phyloP scores from a whole-genome alignment of 2,329 filamentous ascomycete species.

The Thelonectria discophora region DNA sequence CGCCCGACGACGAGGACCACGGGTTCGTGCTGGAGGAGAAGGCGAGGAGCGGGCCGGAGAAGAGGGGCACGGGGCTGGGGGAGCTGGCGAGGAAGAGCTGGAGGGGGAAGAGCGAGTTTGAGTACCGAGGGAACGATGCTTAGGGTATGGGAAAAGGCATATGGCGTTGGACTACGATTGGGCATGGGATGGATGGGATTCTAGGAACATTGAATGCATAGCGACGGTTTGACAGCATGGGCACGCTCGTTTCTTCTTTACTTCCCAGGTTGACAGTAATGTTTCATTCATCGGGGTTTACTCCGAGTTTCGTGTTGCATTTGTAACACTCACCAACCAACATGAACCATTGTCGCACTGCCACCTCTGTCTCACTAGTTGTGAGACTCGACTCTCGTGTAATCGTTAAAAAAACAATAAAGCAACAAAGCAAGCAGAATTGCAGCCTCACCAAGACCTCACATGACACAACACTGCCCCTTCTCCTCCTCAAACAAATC shows the following conservation, averaged over 20 bases:
- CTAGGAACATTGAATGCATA: too few relatives aligned
- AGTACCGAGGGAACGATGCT: background rate
- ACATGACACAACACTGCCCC: conserved; percentile 8
- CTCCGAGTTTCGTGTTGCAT: background rate
- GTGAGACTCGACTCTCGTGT: too few relatives aligned
- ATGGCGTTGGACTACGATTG: too few relatives aligned
- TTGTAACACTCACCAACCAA: too few relatives aligned
- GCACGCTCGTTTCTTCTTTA: background rate
- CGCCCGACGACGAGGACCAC: background rate
- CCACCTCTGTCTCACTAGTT: too few relatives aligned
- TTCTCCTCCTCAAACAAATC: conserved; percentile 14
- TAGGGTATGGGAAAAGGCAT: background rate
- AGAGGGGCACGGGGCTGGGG: background rate
- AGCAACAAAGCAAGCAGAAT: too few relatives aligned
- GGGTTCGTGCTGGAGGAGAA: background rate
- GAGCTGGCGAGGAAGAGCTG: background rate
- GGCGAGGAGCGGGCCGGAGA: background rate
- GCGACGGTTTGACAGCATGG: background rate
- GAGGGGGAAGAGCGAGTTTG: background rate
- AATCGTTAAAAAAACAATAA: background rate
- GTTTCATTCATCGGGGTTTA: background rate
- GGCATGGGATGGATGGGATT: background rate
- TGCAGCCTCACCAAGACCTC: background rate
- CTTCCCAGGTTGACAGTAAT: background rate
- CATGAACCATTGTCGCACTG: too few relatives aligned